A percentile compares a stretch with the other conserved stretches of the same genome.
Conservation (phyloP, 2,329 filamentous ascomycete genomes). For the Dactylellina leptospora region DNA sequence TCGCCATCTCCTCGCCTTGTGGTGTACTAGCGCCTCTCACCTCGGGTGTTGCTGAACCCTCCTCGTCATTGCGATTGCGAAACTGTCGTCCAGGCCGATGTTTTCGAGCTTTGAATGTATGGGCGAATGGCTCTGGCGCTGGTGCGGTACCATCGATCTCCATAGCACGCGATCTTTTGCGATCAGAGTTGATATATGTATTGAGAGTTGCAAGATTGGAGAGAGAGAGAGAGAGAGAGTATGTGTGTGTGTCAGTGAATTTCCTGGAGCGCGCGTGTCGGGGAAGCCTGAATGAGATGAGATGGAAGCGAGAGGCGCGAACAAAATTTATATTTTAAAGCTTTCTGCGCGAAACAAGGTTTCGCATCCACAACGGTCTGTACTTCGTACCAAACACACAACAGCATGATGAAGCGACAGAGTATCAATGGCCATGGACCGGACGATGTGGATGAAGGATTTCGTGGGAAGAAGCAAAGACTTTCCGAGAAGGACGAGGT, state of each 20-base stretch:
- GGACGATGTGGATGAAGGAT: not conserved
- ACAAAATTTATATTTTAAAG: constrained; percentile 12
- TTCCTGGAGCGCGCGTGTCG: too few relatives aligned
- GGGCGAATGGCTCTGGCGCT: constrained; percentile 21
- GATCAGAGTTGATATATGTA: too few relatives aligned
- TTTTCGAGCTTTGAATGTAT: constrained; percentile 45
- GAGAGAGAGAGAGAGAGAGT: not conserved
- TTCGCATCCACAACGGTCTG: not conserved
- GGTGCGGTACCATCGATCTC: constrained; percentile 26
- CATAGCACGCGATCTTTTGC: too few relatives aligned
- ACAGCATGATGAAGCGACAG: constrained; percentile 38
- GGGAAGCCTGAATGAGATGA: too few relatives aligned
- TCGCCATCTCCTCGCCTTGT: not conserved
- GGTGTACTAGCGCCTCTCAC: not conserved
- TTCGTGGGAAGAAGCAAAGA: constrained; percentile 42
- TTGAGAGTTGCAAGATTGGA: not conserved
- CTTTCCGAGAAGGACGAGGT: constrained; percentile 7
- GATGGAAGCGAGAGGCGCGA: constrained; percentile 22
- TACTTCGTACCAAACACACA: not conserved
- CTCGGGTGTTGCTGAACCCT: constrained; percentile 16
- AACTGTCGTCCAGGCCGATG: constrained; percentile 33
- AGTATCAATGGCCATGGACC: constrained; percentile 22
- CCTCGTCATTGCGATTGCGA: constrained; percentile 28
- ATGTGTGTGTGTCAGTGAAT: too few relatives aligned
- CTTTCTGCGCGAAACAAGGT: constrained; percentile 8